Evolutionary conservation across 2,329 filamentous ascomycete genomes (phyloP).

Genomic region (Thielaviopsis populi): DNA sequence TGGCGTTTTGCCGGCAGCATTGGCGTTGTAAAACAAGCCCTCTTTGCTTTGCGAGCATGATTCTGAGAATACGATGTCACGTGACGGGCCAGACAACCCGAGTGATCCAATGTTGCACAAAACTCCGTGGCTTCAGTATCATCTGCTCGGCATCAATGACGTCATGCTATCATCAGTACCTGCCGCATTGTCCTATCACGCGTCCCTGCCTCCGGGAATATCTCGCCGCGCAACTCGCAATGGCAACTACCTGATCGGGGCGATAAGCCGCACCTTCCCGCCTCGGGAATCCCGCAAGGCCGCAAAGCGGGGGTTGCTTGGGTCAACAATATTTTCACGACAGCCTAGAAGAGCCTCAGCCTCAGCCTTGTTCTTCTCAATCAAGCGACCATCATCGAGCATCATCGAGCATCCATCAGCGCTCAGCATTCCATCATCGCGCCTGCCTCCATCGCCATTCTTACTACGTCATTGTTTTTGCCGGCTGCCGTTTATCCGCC

Average conservation of each 20-base stretch:
- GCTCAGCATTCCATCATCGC: not conserved
- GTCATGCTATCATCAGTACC: not conserved
- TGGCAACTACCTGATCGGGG: not conserved
- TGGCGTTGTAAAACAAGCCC: not conserved
- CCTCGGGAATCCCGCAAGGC: not conserved
- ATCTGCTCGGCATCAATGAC: not conserved
- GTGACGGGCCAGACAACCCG: not conserved
- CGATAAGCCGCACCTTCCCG: not conserved
- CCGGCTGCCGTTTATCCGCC: constrained; percentile 2
- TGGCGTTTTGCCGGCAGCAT: not conserved
- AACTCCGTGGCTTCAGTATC: not conserved
- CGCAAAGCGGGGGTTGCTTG: not conserved
- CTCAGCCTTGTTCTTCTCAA: not conserved
- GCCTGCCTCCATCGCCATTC: not conserved
- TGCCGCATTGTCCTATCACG: not conserved
- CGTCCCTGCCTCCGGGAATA: not conserved
- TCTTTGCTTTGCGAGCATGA: not conserved
- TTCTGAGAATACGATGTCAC: too few species aligned
- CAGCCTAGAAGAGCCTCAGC: not conserved
- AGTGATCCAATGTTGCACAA: not conserved
- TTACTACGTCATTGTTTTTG: not conserved
- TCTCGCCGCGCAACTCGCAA: not conserved
- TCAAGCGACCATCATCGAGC: not conserved
- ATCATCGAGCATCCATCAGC: not conserved
- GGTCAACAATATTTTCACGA: not conserved